These are phyloP conservation scores for Coelastrella sp. DNA, from an alignment of 139 green algal genomes.

Conservation along the genomic window DNA sequence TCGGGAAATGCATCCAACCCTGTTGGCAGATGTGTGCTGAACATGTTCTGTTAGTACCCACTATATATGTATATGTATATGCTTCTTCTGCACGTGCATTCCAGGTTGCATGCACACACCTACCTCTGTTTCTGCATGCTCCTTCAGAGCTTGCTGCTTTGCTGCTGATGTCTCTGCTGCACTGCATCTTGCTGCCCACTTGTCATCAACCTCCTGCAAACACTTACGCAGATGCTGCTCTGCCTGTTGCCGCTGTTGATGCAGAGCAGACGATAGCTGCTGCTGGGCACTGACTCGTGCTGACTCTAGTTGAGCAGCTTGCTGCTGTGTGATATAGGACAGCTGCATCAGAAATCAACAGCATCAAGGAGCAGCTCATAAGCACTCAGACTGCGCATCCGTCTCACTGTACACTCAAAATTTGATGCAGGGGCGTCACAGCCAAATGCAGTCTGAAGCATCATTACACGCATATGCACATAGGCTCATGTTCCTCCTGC, in stretches of 20 bases:
- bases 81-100: background rate
- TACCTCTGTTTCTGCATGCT: constrained; percentile 13
- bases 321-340: background rate
- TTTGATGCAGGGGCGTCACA: too few species aligned
- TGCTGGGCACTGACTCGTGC: background rate
- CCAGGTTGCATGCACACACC: background rate
- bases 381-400: too few species aligned
- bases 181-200: background rate
- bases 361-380: too few species aligned
- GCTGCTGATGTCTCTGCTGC: background rate
- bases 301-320: constrained; percentile 3
- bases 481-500: background rate
- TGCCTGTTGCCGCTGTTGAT: background rate
- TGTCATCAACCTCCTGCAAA: background rate
- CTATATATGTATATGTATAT: too few species aligned
- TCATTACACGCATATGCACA: background rate
- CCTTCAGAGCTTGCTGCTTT: background rate
- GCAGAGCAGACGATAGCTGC: background rate
- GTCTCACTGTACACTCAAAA: too few species aligned
- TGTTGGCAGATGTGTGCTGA: too few species aligned
- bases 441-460: too few species aligned
- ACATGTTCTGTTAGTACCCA: too few species aligned
- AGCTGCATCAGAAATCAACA: too few species aligned
- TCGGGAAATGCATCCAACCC: too few species aligned
- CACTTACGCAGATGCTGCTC: constrained; percentile 16